These are phyloP conservation scores for Ballota nigra DNA, from an alignment of 257 asterid genomes.

Conservation along the genomic window DNA sequence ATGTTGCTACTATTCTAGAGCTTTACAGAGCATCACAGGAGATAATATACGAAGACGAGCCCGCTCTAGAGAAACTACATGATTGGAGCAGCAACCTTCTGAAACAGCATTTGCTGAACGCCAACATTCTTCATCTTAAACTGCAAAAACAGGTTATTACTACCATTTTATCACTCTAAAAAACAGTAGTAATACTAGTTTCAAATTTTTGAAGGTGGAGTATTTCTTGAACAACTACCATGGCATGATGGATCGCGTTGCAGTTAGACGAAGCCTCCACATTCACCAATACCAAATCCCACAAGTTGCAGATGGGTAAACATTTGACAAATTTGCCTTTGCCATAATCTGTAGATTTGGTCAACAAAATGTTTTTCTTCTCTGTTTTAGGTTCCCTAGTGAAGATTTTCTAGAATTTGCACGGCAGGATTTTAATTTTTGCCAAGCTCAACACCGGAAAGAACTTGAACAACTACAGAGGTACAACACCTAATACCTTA, in stretches of 20 bases:
- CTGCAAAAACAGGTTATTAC: constrained; percentile 34
- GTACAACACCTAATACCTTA: constrained; percentile 17
- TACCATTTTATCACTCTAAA: neutral
- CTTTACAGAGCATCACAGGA: constrained; percentile 48
- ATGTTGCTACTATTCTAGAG: constrained; percentile 32
- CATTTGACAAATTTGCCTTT: neutral
- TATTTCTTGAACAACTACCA: constrained; percentile 33
- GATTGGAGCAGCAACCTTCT: constrained; percentile 38
- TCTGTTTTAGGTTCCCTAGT: constrained; percentile 27
- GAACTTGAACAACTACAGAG: constrained; percentile 42
- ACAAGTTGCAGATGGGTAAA: constrained; percentile 33
- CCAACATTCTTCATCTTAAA: constrained; percentile 19
- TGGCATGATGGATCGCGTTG: constrained; percentile 23
- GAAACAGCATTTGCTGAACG: constrained; percentile 28
- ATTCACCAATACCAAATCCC: constrained; percentile 22
- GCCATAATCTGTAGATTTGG: too few species aligned
- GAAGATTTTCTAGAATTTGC: constrained; percentile 31
- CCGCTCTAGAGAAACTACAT: constrained; percentile 31
- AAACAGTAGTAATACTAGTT: neutral
- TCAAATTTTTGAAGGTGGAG: constrained; percentile 29
- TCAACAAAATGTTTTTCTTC: neutral
- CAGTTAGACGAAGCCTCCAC: constrained; percentile 28
- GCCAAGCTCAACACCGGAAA: constrained; percentile 39
- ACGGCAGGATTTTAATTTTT: constrained; percentile 29
- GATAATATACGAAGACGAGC: constrained; percentile 29